phyloP scores from a whole-genome alignment of 2,329 filamentous ascomycete species.

The Neofusicoccum cordaticola region DNA sequence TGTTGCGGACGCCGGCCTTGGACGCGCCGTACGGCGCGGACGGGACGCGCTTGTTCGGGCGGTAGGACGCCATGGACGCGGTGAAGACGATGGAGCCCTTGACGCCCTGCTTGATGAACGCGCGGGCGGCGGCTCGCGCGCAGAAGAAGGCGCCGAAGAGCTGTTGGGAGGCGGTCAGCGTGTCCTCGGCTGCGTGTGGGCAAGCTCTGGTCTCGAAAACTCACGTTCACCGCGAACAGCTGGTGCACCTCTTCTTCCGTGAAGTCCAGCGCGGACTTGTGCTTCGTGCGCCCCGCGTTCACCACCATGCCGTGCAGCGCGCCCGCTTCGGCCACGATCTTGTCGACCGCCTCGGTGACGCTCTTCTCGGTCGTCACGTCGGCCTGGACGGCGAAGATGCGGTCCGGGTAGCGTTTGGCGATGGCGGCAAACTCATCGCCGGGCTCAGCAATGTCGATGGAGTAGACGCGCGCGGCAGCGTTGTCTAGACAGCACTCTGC shows the following conservation, averaged over 20 bases:
- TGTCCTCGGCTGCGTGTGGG: background rate
- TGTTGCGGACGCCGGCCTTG: slow-evolving; percentile 44
- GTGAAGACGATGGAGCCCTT: slow-evolving; percentile 49
- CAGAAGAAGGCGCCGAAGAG: slow-evolving; percentile 48
- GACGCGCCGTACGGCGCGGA: slow-evolving; percentile 45
- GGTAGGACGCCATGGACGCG: slow-evolving; percentile 47
- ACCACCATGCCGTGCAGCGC: slow-evolving; percentile 50
- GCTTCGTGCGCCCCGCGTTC: slow-evolving; percentile 53
- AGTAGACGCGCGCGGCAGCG: slow-evolving; percentile 44
- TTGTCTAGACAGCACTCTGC: slow-evolving; percentile 49
- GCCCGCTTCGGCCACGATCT: slow-evolving; percentile 44
- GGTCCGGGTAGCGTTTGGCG: slow-evolving; percentile 38
- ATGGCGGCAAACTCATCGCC: slow-evolving; percentile 44
- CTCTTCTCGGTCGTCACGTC: slow-evolving; percentile 49
- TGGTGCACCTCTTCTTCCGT: slow-evolving; percentile 47
- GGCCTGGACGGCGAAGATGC: slow-evolving; percentile 42
- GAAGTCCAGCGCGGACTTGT: slow-evolving; percentile 52
- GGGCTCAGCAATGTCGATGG: slow-evolving; percentile 45
- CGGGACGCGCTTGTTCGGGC: slow-evolving; percentile 43
- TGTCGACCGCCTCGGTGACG: slow-evolving; percentile 45
- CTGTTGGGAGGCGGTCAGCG: background rate
- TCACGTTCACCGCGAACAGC: slow-evolving; percentile 42
- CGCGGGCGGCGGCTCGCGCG: slow-evolving; percentile 42
- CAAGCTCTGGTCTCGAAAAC: background rate
- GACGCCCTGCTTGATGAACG: slow-evolving; percentile 46